Base-by-base conservation (phyloP, 768 basidiomycete genomes). In the Strobilomyces echinocephalus region DNA sequence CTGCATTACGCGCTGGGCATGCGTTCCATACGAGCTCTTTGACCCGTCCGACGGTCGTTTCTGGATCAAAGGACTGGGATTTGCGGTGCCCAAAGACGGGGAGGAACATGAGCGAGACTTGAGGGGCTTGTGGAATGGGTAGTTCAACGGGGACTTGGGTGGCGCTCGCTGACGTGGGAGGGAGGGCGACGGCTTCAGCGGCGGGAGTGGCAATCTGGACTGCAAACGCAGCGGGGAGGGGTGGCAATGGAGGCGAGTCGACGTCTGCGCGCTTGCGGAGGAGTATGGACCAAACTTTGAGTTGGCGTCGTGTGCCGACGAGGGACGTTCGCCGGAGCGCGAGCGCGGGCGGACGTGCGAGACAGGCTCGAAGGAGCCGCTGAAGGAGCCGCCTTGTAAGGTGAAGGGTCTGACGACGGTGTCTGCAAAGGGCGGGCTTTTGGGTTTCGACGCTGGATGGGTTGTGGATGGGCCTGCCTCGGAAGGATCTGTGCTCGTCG, bases 1-100 rank as follows among this genome's bases (percentile, higher is more conserved):
- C 87, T 61, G 74, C 59, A 52, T 60, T 64, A 43, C 64, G 62
- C 47, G 49, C 71, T 28, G 87, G 87, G 88, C 89, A 91, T 33
- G 82, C 79, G 70, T 84, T 88, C 88, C 89, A 91, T 35, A 85
- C 80, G 44, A 91, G 78, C 71, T 91, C 89, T 69, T 91, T 91
- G 28, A 89, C 84, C 60, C 89, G 76, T 16, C 86, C 87, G 31
- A 91, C 73, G 0, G 87, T 85, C 20, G 80, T 86, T 59, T 82
- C 81, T 12, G 87, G 87, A 28, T 88, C 86, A 59, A 91, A 91
- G 0, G 78, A 72, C 80, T 90, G 87, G 0, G 82, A 81, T 57
- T 83, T 75, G 56, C 87, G 74, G 39, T 76, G 72, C 0, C 88
- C 87, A 0, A 85, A 83, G 26, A 89, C 79, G 46, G 88, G 75